Evolutionary conservation across 1,284 basidiomycete genomes (phyloP).

Genomic region (Ceratobasidium sp.): DNA sequence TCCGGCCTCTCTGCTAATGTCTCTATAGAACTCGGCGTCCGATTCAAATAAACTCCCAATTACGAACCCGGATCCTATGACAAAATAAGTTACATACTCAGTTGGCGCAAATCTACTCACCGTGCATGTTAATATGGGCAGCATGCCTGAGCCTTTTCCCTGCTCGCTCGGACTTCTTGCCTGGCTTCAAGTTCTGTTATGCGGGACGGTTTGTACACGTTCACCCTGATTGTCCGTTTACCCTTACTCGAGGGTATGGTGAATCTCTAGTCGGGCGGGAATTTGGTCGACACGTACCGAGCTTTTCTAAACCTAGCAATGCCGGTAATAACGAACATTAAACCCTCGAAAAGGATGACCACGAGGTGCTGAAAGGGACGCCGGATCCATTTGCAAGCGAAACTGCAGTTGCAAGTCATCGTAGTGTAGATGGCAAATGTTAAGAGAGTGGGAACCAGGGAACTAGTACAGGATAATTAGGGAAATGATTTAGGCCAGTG

Average conservation of each 20-base stretch:
- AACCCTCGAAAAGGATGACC: neutral
- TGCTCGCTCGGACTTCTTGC: neutral
- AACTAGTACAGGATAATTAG: too few relatives aligned
- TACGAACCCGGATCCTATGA: constrained; percentile 30
- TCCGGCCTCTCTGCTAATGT: neutral
- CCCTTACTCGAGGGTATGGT: neutral
- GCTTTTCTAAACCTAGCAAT: neutral
- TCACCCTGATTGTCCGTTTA: neutral
- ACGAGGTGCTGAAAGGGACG: neutral
- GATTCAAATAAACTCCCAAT: constrained; percentile 15
- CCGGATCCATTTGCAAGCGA: neutral
- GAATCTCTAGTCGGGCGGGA: neutral
- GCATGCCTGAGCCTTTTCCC: constrained; percentile 14
- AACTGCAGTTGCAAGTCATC: constrained; percentile 2
- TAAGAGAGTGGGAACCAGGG: neutral
- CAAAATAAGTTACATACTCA: neutral
- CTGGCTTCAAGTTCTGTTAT: neutral
- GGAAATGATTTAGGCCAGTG: too few relatives aligned
- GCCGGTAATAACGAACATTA: neutral
- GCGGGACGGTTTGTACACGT: constrained; percentile 22
- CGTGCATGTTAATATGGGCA: constrained; percentile 46
- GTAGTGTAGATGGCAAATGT: too few relatives aligned
- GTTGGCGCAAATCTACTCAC: neutral
- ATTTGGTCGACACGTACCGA: constrained; percentile 14
- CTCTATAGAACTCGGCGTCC: constrained; percentile 37